These are phyloP conservation scores for Pichia inconspicua DNA, from an alignment of 1,139 yeast species.

Conservation along the genomic window DNA sequence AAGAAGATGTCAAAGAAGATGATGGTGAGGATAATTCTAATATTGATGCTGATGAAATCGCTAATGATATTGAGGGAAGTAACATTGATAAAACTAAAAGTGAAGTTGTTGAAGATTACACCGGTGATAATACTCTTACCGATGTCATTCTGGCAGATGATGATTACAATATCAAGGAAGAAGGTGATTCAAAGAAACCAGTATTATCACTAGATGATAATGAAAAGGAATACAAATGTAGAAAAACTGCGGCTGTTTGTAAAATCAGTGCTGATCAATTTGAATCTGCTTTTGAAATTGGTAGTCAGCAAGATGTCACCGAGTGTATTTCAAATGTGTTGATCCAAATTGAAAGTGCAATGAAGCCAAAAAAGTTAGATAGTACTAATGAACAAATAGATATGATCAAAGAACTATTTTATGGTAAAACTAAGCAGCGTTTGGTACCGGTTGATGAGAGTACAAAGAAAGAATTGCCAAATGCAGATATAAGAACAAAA, in stretches of 20 bases:
- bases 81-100: not conserved
- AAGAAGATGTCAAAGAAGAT: conserved; percentile 1
- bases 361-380: conserved; percentile 56
- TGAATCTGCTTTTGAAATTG: conserved; percentile 47
- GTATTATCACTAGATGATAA: not conserved
- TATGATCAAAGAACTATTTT: conserved; percentile 68
- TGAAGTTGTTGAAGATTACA: not conserved
- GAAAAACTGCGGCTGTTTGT: conserved; percentile 10
- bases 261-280: conserved; percentile 19
- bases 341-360: conserved; percentile 88
- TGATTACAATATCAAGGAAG: not conserved
- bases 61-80: too few species aligned
- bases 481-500: conserved; percentile 42
- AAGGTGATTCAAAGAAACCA: not conserved
- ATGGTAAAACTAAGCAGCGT: conserved; percentile 60
- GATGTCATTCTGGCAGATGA: not conserved
- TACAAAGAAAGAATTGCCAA: conserved; percentile 26
- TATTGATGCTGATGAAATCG: too few species aligned
- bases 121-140: not conserved
- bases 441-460: conserved; percentile 35
- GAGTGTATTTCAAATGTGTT: conserved; percentile 94
- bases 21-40: not conserved
- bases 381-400: conserved; percentile 80
- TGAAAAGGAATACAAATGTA: not conserved
- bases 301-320: conserved; percentile 94